A percentile compares a stretch with the other conserved stretches of the same genome.
Evolutionary conservation across 2,329 filamentous ascomycete genomes (phyloP).

Genomic region (Beauveria sp.): DNA sequence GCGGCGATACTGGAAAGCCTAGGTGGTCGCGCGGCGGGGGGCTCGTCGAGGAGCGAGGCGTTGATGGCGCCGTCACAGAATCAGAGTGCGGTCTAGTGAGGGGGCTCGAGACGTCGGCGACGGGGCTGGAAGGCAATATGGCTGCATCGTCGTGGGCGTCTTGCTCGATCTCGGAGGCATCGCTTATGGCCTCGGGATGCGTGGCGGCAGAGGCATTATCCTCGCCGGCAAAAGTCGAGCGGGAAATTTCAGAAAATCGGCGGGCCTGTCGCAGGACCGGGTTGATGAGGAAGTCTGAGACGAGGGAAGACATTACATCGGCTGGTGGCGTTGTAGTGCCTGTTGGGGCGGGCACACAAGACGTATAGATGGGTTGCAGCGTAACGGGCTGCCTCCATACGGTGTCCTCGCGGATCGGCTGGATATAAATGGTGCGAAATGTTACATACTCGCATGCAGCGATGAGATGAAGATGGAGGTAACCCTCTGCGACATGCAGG

Average conservation of each 20-base stretch:
- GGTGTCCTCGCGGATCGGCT: not conserved
- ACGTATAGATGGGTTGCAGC: not conserved
- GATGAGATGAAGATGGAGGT: not conserved
- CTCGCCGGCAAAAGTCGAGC: conserved; percentile 29
- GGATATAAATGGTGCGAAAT: not conserved
- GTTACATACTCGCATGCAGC: conserved; percentile 1
- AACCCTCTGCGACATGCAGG: not conserved
- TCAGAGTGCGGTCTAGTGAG: not conserved
- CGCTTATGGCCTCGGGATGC: conserved; percentile 19
- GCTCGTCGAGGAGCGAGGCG: conserved; percentile 13
- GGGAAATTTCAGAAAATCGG: conserved; percentile 49
- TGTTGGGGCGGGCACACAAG: not conserved
- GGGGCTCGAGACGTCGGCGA: not conserved
- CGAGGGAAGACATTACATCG: conserved; percentile 50
- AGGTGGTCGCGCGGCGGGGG: conserved; percentile 24
- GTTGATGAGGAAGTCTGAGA: conserved; percentile 59
- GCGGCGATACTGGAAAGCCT: conserved; percentile 23
- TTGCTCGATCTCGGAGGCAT: conserved; percentile 17
- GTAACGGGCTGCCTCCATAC: not conserved
- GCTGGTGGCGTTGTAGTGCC: not conserved
- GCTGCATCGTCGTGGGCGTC: not conserved
- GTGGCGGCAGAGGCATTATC: conserved; percentile 21
- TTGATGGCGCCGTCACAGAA: not conserved
- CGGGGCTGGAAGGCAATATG: not conserved
- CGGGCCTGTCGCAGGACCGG: conserved; percentile 59